Base-by-base conservation (phyloP, 768 basidiomycete genomes). In the Suillus subaureus region DNA sequence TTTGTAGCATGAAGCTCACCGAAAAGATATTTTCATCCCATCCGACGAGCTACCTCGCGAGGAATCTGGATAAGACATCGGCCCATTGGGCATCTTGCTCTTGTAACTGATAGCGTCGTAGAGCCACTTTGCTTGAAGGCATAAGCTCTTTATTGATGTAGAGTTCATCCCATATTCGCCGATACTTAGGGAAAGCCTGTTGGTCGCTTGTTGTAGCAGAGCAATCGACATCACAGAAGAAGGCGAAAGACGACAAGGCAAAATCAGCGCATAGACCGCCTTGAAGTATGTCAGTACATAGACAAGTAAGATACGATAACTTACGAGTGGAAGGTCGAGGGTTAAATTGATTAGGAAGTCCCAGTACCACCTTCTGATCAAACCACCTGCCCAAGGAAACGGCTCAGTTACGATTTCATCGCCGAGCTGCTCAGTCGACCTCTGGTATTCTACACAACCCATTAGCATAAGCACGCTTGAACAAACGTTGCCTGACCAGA, bases 291-390 rank as follows among this genome's bases (percentile, higher is more conserved):
- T 47, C 9, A 43, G 43, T 26, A 39, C 28, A 12, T 55, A 23
- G 31, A 33, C 4, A 55, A 21, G 31, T 16, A 51, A 43, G 26
- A 61, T 18, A 26, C 31, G 9, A 45, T 26, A 39, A 33, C 72
- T 64, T 67, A 82, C 82, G 72, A 80, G 70, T 4, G 81, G 75
- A 63, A 78, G 74, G 21, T 78, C 75, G 8, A 73, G 40, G 1
- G 79, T 69, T 42, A 80, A 37, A 6, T 65, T 68, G n/a, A 67
- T 65, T 13, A 75, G 51, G 16, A 80, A 43, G 5, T 71, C 68
- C 82, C 82, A 83, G 65, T 79, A 72, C 80, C 79, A 82, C n/a
- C 31, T 42, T n/a, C 69, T 67, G 42, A 12, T 2, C 12, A 77
- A 51, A 16, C 40, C 64, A 26, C 45, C 52, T 18, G 65, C 39